These are phyloP conservation scores for Colletotrichum magnum DNA, from an alignment of 2,329 filamentous ascomycete genomes.

Conservation along the genomic window DNA sequence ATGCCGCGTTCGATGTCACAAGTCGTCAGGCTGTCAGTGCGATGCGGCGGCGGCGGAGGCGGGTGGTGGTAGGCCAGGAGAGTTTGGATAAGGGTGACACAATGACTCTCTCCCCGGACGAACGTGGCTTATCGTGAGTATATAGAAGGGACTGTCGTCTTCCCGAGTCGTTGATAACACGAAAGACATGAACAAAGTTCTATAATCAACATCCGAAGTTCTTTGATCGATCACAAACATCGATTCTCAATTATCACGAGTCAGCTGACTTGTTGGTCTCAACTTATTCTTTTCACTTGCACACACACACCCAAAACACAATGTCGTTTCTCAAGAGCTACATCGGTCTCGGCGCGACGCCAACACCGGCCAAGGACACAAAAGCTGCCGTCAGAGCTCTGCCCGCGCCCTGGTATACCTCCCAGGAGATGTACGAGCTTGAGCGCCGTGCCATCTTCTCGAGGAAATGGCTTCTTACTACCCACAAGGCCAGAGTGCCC, in stretches of 20 bases:
- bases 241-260: background rate
- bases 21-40: slow-evolving; percentile 22
- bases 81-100: slow-evolving; percentile 18
- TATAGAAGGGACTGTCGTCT: slow-evolving; percentile 39
- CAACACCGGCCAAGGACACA: slow-evolving; percentile 43
- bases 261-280: background rate
- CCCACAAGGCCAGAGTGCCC: slow-evolving; percentile 64
- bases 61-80: slow-evolving; percentile 1
- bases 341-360: slow-evolving; percentile 52
- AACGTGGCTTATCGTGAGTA: slow-evolving; percentile 32
- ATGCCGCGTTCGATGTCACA: slow-evolving; percentile 9
- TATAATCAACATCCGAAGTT: background rate
- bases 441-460: slow-evolving; percentile 71
- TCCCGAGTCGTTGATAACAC: slow-evolving; percentile 4
- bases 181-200: background rate
- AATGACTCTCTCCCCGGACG: slow-evolving; percentile 18
- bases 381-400: slow-evolving; percentile 55
- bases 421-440: slow-evolving; percentile 68
- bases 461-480: slow-evolving; percentile 68
- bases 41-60: slow-evolving; percentile 7
- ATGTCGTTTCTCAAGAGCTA: slow-evolving; percentile 54
- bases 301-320: slow-evolving; percentile 25
- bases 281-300: background rate
- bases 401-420: slow-evolving; percentile 66
- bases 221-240: background rate